These are phyloP conservation scores for Aspergillus sp. DNA, from an alignment of 2,329 filamentous ascomycete genomes.

Conservation along the genomic window DNA sequence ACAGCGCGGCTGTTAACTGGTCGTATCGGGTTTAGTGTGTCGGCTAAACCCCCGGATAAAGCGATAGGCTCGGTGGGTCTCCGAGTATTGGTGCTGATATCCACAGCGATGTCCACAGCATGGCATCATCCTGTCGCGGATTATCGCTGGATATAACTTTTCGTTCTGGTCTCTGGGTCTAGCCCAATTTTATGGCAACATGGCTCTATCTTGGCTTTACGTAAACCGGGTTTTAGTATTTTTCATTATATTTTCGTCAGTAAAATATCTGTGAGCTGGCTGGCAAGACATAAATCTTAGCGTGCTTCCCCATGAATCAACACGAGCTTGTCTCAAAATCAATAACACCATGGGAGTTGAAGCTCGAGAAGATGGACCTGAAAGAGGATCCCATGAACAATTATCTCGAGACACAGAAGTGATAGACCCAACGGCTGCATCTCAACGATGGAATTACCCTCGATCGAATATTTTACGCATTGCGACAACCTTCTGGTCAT, in stretches of 20 bases:
- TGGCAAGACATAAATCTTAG: no score
- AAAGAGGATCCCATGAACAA: neutral
- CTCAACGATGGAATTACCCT: conserved; percentile 48
- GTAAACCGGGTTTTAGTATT: no score
- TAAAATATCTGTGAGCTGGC: no score
- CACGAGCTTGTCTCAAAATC: no score
- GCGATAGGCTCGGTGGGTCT: neutral
- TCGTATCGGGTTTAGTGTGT: neutral
- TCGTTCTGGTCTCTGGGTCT: neutral
- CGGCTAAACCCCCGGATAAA: neutral
- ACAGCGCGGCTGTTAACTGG: neutral
- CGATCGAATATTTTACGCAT: conserved; percentile 50
- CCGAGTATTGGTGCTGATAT: no score
- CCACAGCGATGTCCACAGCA: neutral
- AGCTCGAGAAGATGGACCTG: neutral
- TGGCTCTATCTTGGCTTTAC: no score
- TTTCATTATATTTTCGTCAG: no score
- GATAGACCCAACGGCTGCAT: neutral
- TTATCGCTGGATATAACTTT: no score
- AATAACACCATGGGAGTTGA: neutral
- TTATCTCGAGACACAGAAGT: neutral
- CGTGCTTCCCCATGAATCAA: no score
- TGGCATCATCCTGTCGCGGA: neutral
- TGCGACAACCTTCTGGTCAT: conserved; percentile 56
- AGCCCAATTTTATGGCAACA: neutral